Evolutionary conservation across 495 filamentous ascomycete species (phyloP).

Genomic region (Chaetomium cochliodes): DNA sequence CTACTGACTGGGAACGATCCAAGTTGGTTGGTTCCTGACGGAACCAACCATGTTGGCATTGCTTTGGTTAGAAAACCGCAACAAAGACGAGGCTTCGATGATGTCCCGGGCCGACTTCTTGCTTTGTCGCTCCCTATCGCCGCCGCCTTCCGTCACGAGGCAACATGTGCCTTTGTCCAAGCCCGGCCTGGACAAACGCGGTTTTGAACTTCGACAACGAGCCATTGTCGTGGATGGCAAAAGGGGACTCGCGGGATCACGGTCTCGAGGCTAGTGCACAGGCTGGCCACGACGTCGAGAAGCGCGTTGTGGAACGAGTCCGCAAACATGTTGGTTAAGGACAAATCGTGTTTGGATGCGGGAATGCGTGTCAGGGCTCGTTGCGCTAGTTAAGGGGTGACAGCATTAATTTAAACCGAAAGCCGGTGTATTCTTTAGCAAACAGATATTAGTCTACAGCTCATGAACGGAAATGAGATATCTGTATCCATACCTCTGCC

Average conservation of each 20-base stretch:
- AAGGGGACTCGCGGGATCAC: background rate
- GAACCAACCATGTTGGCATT: background rate
- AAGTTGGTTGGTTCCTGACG: background rate
- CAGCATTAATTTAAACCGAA: background rate
- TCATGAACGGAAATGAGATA: no score
- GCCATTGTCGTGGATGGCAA: background rate
- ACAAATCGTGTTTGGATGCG: background rate
- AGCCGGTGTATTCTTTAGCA: background rate
- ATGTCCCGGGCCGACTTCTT: slow-evolving; percentile 11
- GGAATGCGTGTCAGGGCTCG: background rate
- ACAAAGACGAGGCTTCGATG: slow-evolving; percentile 10
- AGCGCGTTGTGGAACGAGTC: no score
- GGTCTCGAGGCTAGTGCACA: no score
- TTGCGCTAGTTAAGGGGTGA: background rate
- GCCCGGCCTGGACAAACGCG: background rate
- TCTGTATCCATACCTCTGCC: slow-evolving; percentile 7
- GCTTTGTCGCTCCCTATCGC: background rate
- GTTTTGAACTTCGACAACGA: background rate
- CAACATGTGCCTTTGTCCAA: slow-evolving; percentile 8
- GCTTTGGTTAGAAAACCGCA: background rate
- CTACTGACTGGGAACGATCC: background rate
- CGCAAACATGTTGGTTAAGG: no score
- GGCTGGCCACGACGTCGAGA: no score
- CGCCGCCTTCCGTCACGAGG: background rate
- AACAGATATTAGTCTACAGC: slow-evolving; percentile 5